phyloP scores from a whole-genome alignment of 1,284 basidiomycete species.

The Spongiforma sp. region DNA sequence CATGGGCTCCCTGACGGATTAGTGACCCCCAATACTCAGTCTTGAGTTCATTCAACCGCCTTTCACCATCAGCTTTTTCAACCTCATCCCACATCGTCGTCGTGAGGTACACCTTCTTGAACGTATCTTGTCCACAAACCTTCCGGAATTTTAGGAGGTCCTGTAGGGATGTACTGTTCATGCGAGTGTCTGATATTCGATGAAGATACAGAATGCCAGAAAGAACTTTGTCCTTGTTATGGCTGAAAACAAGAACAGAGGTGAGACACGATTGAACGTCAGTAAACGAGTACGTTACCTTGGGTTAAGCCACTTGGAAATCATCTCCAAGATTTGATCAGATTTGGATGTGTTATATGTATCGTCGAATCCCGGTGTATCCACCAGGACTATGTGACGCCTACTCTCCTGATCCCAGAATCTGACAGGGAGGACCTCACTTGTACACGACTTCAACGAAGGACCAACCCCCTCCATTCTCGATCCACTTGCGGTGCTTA shows the following conservation, averaged over 20 bases:
- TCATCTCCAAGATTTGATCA: neutral
- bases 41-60: neutral
- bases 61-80: neutral
- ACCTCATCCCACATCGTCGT: conserved; percentile 2
- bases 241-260: neutral
- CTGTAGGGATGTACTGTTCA: neutral
- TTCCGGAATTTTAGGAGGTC: neutral
- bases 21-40: neutral
- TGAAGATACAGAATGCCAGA: neutral
- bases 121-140: neutral
- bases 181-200: neutral
- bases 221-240: neutral
- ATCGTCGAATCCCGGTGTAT: neutral
- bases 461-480: neutral
- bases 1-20: neutral
- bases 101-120: neutral
- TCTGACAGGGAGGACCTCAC: too few species aligned
- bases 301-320: neutral
- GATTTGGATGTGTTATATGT: neutral
- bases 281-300: neutral
- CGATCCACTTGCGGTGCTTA: neutral
- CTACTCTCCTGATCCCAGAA: neutral
- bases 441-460: neutral
- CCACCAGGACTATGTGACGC: neutral
- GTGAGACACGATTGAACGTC: neutral